These are phyloP conservation scores for Capronia americana DNA, from an alignment of 2,329 filamentous ascomycete genomes.

Conservation along the genomic window DNA sequence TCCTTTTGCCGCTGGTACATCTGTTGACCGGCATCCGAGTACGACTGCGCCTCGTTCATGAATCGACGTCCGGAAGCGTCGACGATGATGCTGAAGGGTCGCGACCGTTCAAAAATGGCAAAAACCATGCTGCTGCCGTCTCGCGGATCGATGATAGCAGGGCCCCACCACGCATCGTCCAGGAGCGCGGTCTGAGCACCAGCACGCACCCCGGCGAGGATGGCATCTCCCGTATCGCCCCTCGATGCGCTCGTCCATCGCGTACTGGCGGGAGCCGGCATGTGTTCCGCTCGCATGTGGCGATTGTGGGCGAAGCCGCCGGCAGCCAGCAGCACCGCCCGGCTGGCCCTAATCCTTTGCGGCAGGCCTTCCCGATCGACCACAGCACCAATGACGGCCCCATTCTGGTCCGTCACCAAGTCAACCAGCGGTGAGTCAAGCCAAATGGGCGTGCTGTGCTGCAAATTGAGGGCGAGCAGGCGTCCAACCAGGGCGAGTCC, in stretches of 20 bases:
- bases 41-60: slow-evolving; percentile 25
- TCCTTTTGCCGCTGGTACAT: slow-evolving; percentile 19
- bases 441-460: slow-evolving; percentile 4
- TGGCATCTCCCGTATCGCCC: slow-evolving; percentile 39
- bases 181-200: slow-evolving; percentile 12
- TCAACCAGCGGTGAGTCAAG: slow-evolving; percentile 1
- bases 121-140: slow-evolving; percentile 9
- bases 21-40: slow-evolving; percentile 21
- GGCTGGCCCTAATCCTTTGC: slow-evolving; percentile 38
- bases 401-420: slow-evolving; percentile 23
- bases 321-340: slow-evolving; percentile 46
- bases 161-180: slow-evolving; percentile 5
- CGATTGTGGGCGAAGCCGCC: slow-evolving; percentile 45
- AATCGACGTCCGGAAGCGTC: slow-evolving; percentile 22
- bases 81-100: slow-evolving; percentile 28
- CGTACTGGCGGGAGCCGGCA: slow-evolving; percentile 34
- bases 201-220: slow-evolving; percentile 8
- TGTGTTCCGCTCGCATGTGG: slow-evolving; percentile 39
- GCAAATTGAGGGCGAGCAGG: slow-evolving; percentile 14
- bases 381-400: slow-evolving; percentile 39
- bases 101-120: slow-evolving; percentile 26
- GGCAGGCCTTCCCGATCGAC: slow-evolving; percentile 36
- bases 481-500: slow-evolving; percentile 27
- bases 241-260: slow-evolving; percentile 38
- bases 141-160: slow-evolving; percentile 23